Percentiles rank a stretch among this genome's conserved stretches.
phyloP scores from a whole-genome alignment of 129 eudicot genomes.

The Ambrosia artemisiifolia region DNA sequence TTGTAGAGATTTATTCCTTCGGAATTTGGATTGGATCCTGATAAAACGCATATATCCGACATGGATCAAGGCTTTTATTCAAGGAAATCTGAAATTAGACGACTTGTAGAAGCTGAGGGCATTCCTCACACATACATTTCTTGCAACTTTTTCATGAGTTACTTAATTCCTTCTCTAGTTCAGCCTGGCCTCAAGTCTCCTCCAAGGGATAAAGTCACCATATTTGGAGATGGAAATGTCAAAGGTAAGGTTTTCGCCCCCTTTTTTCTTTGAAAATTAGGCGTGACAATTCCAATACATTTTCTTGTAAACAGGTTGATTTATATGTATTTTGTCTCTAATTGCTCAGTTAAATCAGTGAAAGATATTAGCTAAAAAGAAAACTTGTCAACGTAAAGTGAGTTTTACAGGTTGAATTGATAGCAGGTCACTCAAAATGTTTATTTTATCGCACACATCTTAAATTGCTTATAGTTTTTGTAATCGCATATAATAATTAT shows the following conservation, averaged over 20 bases:
- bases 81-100: slow-evolving; percentile 75
- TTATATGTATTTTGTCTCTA: no score
- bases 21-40: slow-evolving; percentile 90
- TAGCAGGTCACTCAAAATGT: neutral
- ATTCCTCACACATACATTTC: slow-evolving; percentile 77
- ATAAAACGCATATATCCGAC: slow-evolving; percentile 51
- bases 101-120: slow-evolving; percentile 66
- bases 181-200: slow-evolving; percentile 72
- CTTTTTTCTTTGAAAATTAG: neutral
- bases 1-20: slow-evolving; percentile 85
- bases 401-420: no score
- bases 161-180: slow-evolving; percentile 76
- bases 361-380: no score
- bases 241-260: slow-evolving; percentile 47
- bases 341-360: no score
- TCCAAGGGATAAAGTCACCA: slow-evolving; percentile 69
- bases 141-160: slow-evolving; percentile 72
- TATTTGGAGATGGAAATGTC: slow-evolving; percentile 78
- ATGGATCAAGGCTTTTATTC: slow-evolving; percentile 73
- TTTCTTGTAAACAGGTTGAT: neutral
- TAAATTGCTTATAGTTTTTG: neutral
- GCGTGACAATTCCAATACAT: neutral
- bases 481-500: neutral
- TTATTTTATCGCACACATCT: neutral
- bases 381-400: no score